Evolutionary conservation across 2,329 filamentous ascomycete species (phyloP).

Genomic region (Pseudogymnoascus sp.): DNA sequence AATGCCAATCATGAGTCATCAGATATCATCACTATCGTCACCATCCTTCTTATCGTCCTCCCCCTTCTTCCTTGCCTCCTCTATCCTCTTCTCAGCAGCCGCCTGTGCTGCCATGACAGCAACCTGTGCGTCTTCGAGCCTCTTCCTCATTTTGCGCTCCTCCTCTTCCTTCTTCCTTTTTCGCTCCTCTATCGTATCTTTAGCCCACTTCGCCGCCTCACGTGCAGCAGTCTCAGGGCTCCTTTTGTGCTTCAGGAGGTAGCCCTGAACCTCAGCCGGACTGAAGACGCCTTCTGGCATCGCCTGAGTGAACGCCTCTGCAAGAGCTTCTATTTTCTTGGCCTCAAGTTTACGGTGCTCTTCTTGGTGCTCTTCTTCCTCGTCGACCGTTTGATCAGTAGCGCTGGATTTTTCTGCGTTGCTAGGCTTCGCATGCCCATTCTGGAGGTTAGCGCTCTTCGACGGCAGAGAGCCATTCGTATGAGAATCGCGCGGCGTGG

Average conservation of each 20-base stretch:
- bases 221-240: slow-evolving; percentile 45
- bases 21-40: neutral
- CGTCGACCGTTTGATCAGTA: slow-evolving; percentile 1
- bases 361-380: slow-evolving; percentile 5
- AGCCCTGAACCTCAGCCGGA: slow-evolving; percentile 59
- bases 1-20: neutral
- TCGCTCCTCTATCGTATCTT: slow-evolving; percentile 42
- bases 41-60: slow-evolving; percentile 15
- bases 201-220: slow-evolving; percentile 47
- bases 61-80: slow-evolving; percentile 10
- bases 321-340: slow-evolving; percentile 31
- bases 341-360: slow-evolving; percentile 3
- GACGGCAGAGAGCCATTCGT: neutral
- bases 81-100: slow-evolving; percentile 16
- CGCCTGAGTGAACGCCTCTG: slow-evolving; percentile 41
- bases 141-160: slow-evolving; percentile 19
- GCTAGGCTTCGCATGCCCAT: neutral
- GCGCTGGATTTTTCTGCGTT: slow-evolving; percentile 8
- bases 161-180: slow-evolving; percentile 23
- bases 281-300: slow-evolving; percentile 46
- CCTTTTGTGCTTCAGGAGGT: slow-evolving; percentile 55
- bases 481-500: neutral
- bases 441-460: neutral
- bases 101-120: slow-evolving; percentile 8
- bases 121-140: slow-evolving; percentile 13